phyloP scores from a whole-genome alignment of 2,329 filamentous ascomycete genomes.

The Scortechinia acanthostroma region DNA sequence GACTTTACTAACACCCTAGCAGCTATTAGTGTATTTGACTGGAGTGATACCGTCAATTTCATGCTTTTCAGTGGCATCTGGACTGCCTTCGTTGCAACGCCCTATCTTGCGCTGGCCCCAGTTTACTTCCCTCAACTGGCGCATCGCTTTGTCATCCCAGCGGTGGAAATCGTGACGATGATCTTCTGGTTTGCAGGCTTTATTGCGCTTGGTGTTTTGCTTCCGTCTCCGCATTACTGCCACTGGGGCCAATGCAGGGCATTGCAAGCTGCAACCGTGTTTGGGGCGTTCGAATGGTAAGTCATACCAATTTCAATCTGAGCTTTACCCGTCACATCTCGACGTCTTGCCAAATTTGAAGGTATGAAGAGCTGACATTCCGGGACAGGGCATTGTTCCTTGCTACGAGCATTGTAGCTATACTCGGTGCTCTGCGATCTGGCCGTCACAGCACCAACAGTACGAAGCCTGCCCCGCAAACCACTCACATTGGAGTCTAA shows the following conservation, averaged over 20 bases:
- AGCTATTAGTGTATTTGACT: background rate
- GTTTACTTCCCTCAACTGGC: background rate
- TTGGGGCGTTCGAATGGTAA: constrained; percentile 1
- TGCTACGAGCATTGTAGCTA: too few species aligned
- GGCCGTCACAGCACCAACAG: too few species aligned
- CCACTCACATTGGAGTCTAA: too few species aligned
- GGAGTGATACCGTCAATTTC: background rate
- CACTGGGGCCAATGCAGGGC: background rate
- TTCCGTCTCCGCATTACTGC: background rate
- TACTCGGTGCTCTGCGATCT: too few species aligned
- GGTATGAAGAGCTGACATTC: too few species aligned
- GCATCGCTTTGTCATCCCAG: background rate
- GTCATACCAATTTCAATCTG: too few species aligned
- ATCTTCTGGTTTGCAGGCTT: constrained; percentile 3
- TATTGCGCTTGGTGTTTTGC: background rate
- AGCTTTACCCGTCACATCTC: too few species aligned
- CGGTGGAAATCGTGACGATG: background rate
- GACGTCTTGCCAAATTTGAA: too few species aligned
- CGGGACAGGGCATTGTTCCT: too few species aligned
- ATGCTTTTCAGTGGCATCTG: background rate
- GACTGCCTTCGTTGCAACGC: background rate
- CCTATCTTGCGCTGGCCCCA: background rate
- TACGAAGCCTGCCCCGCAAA: too few species aligned
- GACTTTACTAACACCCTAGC: background rate
- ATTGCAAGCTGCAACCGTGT: background rate